A percentile compares a stretch with the other conserved stretches of the same genome.
phyloP scores from a whole-genome alignment of 495 filamentous ascomycete genomes.

The Bryoglossum gracile region DNA sequence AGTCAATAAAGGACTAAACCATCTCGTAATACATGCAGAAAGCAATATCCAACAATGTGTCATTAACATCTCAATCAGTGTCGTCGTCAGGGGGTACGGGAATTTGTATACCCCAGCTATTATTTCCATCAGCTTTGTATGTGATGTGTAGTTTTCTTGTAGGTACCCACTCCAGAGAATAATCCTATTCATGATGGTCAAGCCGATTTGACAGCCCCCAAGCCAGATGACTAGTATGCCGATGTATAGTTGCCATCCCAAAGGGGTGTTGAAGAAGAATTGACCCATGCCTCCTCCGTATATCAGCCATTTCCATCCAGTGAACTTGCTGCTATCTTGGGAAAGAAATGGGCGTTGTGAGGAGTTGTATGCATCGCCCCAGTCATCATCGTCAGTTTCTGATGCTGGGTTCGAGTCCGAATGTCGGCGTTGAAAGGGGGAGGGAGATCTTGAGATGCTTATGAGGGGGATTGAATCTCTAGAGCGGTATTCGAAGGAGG shows the following conservation, averaged over 20 bases:
- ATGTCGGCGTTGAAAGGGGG: constrained; percentile 29
- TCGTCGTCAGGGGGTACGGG: constrained; percentile 41
- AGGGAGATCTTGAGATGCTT: constrained; percentile 32
- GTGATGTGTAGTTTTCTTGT: constrained; percentile 21
- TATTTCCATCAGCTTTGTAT: constrained; percentile 22
- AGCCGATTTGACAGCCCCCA: constrained; percentile 33
- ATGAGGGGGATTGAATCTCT: constrained; percentile 30
- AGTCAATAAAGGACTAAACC: constrained; percentile 15
- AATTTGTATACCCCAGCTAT: constrained; percentile 48
- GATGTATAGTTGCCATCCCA: constrained; percentile 44
- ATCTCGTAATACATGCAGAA: constrained; percentile 24
- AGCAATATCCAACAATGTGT: constrained; percentile 25
- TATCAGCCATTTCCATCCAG: constrained; percentile 28
- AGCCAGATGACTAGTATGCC: constrained; percentile 39
- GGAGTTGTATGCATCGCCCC: constrained; percentile 11
- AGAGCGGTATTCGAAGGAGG: constrained; percentile 15
- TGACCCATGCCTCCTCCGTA: constrained; percentile 37
- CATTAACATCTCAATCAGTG: constrained; percentile 41
- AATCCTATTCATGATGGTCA: constrained; percentile 43
- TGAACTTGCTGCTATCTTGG: constrained; percentile 26
- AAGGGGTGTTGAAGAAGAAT: constrained; percentile 41
- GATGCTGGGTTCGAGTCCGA: constrained; percentile 25
- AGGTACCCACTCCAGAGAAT: constrained; percentile 32
- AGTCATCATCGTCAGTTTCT: constrained; percentile 33
- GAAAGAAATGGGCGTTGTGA: constrained; percentile 5